Percentiles rank a stretch among this genome's conserved stretches.
These are phyloP conservation scores for Rhizopogon vulgaris DNA, from an alignment of 768 basidiomycete species.

Conservation along the genomic window DNA sequence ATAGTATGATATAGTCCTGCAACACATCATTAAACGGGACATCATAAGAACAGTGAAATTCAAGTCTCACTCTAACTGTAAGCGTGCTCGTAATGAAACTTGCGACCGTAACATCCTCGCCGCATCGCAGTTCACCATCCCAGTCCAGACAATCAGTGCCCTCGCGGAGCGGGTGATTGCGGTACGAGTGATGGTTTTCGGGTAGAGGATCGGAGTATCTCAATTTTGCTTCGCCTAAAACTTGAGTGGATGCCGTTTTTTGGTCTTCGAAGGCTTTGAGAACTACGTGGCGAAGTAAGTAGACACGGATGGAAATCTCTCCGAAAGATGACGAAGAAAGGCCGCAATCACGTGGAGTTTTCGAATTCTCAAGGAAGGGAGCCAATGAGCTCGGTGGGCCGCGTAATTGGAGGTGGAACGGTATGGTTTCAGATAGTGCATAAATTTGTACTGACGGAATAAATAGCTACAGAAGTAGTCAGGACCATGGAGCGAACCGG, in stretches of 20 bases:
- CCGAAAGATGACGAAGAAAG: slow-evolving; percentile 3
- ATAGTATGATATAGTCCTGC: slow-evolving; percentile 55
- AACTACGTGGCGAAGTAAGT: slow-evolving; percentile 44
- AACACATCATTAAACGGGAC: not conserved
- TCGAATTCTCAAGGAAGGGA: slow-evolving; percentile 32
- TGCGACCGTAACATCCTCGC: slow-evolving; percentile 33
- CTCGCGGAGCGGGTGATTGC: slow-evolving; percentile 12
- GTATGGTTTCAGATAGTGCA: slow-evolving; percentile 49
- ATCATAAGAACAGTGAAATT: not conserved
- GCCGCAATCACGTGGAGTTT: slow-evolving; percentile 1
- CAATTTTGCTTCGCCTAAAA: slow-evolving; percentile 45
- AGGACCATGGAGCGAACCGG: not conserved
- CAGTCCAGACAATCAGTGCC: slow-evolving; percentile 48
- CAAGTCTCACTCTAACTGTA: slow-evolving; percentile 41
- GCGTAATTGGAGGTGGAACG: slow-evolving; percentile 59
- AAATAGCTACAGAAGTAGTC: slow-evolving; percentile 39
- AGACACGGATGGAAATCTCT: slow-evolving; percentile 36
- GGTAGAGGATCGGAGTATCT: slow-evolving; percentile 36
- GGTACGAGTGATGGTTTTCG: slow-evolving; percentile 4
- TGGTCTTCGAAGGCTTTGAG: slow-evolving; percentile 24
- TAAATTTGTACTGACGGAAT: slow-evolving; percentile 52
- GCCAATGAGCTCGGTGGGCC: slow-evolving; percentile 40
- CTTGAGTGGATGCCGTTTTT: slow-evolving; percentile 7
- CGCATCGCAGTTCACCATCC: slow-evolving; percentile 45
- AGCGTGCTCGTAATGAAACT: slow-evolving; percentile 43